Evolutionary conservation across 352 stramenopile species (phyloP).

Genomic region (Phytophthora citricola): DNA sequence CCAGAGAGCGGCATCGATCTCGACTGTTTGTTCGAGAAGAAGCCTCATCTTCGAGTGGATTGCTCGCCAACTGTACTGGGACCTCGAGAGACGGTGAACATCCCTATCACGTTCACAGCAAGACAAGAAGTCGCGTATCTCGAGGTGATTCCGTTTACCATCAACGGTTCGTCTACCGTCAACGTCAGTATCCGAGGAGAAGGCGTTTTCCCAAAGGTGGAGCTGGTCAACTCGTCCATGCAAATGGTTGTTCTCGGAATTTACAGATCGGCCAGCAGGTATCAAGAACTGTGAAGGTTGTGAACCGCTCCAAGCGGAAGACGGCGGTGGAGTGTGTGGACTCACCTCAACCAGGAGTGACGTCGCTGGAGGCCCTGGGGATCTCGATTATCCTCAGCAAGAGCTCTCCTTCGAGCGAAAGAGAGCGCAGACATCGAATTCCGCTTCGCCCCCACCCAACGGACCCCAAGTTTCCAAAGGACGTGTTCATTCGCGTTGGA

Average conservation of each 20-base stretch:
- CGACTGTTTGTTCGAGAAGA: slow-evolving; percentile 92
- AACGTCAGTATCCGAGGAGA: slow-evolving; percentile 78
- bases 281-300: slow-evolving; percentile 75
- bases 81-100: slow-evolving; percentile 74
- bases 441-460: slow-evolving; percentile 73
- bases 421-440: slow-evolving; percentile 83
- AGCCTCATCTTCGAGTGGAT: slow-evolving; percentile 84
- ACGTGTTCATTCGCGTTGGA: slow-evolving; percentile 68
- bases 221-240: slow-evolving; percentile 91
- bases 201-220: slow-evolving; percentile 80
- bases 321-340: slow-evolving; percentile 70
- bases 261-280: slow-evolving; percentile 85
- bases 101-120: slow-evolving; percentile 90
- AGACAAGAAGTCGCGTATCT: slow-evolving; percentile 83
- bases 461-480: slow-evolving; percentile 66
- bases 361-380: slow-evolving; percentile 48
- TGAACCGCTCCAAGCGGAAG: slow-evolving; percentile 88
- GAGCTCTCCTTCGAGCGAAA: slow-evolving; percentile 78
- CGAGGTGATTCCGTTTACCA: slow-evolving; percentile 90
- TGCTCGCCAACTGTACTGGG: slow-evolving; percentile 84
- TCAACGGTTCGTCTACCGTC: slow-evolving; percentile 90
- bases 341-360: slow-evolving; percentile 24
- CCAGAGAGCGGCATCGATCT: slow-evolving; percentile 78
- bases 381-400: slow-evolving; percentile 70
- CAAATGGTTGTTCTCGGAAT: slow-evolving; percentile 78